Evolutionary conservation across 257 asterid genomes (phyloP).

Genomic region (Nicotiana noctiflora): DNA sequence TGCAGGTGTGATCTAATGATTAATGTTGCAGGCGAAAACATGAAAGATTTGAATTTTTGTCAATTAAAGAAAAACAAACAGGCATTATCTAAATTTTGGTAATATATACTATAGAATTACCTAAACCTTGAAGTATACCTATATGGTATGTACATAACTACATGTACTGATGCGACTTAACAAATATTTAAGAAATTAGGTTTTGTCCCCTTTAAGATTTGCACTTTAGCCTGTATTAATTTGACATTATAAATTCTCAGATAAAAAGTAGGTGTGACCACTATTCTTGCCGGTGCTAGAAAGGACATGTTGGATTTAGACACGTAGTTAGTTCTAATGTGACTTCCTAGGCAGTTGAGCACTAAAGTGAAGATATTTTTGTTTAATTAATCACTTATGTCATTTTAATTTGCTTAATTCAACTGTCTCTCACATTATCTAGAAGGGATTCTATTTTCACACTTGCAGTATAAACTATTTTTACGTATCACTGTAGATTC

Average conservation of each 20-base stretch:
- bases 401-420: background rate
- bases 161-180: no score
- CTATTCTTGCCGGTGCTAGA: background rate
- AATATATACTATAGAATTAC: no score
- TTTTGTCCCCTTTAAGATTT: background rate
- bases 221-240: background rate
- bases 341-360: background rate
- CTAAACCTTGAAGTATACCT: no score
- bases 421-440: background rate
- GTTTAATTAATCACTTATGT: background rate
- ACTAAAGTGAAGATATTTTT: background rate
- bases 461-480: background rate
- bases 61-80: no score
- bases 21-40: no score
- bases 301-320: background rate
- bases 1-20: no score
- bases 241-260: background rate
- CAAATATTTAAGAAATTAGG: no score
- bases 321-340: conserved; percentile 6
- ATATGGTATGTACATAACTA: background rate
- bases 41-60: no score
- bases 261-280: background rate
- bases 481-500: no score
- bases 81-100: no score
- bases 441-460: background rate